Conservation (phyloP, 352 stramenopile genomes). For the Pythium aphanidermatum region DNA sequence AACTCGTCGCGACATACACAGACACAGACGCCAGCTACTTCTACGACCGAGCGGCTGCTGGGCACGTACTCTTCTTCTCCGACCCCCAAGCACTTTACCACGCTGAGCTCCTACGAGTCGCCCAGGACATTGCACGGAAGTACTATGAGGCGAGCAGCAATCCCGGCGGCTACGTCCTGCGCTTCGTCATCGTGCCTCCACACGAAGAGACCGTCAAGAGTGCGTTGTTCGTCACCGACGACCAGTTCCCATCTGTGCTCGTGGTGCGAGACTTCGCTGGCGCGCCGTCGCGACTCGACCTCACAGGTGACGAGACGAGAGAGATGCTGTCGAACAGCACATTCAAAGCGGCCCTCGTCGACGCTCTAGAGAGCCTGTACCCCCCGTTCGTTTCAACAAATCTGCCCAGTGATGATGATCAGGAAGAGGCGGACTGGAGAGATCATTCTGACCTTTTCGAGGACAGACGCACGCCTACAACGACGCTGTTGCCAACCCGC, state of each 20-base stretch:
- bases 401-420: constrained; percentile 1
- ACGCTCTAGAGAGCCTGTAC: constrained; percentile 1
- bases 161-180: constrained; percentile 8
- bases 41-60: constrained; percentile 20
- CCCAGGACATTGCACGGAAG: constrained; percentile 8
- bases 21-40: constrained; percentile 17
- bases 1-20: constrained; percentile 25
- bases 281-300: constrained; percentile 8
- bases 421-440: constrained; percentile 2
- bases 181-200: constrained; percentile 26
- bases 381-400: constrained; percentile 3
- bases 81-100: constrained; percentile 17
- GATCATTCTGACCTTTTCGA: constrained; percentile 18
- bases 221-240: constrained; percentile 22
- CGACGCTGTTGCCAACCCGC: neutral
- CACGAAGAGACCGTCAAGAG: constrained; percentile 20
- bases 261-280: constrained; percentile 18
- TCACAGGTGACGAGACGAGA: constrained; percentile 8
- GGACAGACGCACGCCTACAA: neutral
- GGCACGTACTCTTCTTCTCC: constrained; percentile 36
- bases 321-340: neutral
- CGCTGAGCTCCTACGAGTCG: constrained; percentile 2
- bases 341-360: constrained; percentile 1
- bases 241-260: constrained; percentile 22
- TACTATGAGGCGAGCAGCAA: constrained; percentile 16